Evolutionary conservation across 169 alveolate species (phyloP).

Genomic region (Eimeria necatrix): DNA sequence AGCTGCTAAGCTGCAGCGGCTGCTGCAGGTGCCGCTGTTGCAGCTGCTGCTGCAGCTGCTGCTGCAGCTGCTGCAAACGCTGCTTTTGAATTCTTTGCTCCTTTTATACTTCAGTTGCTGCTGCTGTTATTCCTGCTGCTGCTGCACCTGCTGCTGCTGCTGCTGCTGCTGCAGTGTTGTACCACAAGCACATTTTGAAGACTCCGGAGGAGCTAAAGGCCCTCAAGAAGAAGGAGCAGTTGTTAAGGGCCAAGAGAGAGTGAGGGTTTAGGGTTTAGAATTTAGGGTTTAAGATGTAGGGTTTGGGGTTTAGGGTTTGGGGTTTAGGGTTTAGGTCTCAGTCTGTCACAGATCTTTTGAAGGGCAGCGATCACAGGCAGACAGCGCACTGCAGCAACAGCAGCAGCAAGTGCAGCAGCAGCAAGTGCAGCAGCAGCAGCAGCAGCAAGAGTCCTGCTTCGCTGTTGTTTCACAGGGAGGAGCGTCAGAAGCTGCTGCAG

Average conservation of each 20-base stretch:
- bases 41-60: not conserved
- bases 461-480: slow-evolving; percentile 25
- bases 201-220: slow-evolving; percentile 80
- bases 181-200: slow-evolving; percentile 82
- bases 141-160: slow-evolving; percentile 4
- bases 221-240: slow-evolving; percentile 78
- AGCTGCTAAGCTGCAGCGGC: not conserved
- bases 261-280: not conserved
- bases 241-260: slow-evolving; percentile 81
- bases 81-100: not conserved
- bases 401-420: not conserved
- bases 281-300: not conserved
- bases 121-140: not conserved
- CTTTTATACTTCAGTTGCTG: not conserved
- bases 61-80: not conserved
- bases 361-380: too few relatives aligned
- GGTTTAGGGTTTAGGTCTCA: not conserved
- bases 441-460: not conserved
- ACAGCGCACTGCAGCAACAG: too few relatives aligned
- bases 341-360: too few relatives aligned
- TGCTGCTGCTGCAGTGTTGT: slow-evolving; percentile 82
- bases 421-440: slow-evolving; percentile 22
- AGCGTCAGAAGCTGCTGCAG: slow-evolving; percentile 52
- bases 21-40: not conserved
- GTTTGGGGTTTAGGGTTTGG: not conserved